Conservation (phyloP, 2,329 filamentous ascomycete genomes). For the Botryosphaeria agaves region DNA sequence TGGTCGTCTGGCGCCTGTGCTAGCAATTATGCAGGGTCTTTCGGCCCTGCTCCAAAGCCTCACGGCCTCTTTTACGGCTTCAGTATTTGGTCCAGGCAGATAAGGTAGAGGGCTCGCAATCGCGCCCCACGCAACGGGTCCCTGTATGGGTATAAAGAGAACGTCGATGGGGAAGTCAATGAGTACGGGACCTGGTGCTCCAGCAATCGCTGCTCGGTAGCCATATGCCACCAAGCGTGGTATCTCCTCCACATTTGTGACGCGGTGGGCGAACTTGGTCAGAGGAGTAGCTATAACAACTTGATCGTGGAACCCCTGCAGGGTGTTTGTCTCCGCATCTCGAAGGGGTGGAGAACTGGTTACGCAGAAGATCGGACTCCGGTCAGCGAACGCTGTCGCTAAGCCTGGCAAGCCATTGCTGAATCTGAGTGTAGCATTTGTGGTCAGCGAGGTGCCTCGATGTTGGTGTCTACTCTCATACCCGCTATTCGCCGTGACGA, state of each 20-base stretch:
- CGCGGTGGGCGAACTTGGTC: constrained; percentile 28
- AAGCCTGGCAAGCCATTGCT: constrained; percentile 28
- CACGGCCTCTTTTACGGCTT: constrained; percentile 16
- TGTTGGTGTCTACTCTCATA: constrained; percentile 8
- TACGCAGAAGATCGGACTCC: constrained; percentile 26
- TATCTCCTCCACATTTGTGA: constrained; percentile 26
- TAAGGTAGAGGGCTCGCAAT: constrained; percentile 17
- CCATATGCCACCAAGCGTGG: constrained; percentile 27
- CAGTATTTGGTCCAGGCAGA: constrained; percentile 18
- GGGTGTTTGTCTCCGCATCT: constrained; percentile 27
- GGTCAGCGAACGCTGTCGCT: constrained; percentile 27
- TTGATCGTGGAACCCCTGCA: constrained; percentile 30
- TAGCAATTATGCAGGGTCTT: constrained; percentile 23
- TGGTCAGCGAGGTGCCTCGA: too few species aligned
- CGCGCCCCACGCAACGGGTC: constrained; percentile 23
- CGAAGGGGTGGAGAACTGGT: constrained; percentile 26
- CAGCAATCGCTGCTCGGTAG: constrained; percentile 20
- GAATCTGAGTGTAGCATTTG: constrained; percentile 18
- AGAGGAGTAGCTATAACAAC: constrained; percentile 24
- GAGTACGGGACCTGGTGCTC: constrained; percentile 22
- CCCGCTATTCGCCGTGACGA: constrained; percentile 32
- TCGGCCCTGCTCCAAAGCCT: constrained; percentile 16
- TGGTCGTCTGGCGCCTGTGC: constrained; percentile 18
- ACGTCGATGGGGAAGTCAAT: constrained; percentile 23
- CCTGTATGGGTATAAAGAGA: constrained; percentile 21